A percentile compares a stretch with the other conserved stretches of the same genome.
Conservation (phyloP, 2,329 filamentous ascomycete genomes). For the Verruconis gallopava region DNA sequence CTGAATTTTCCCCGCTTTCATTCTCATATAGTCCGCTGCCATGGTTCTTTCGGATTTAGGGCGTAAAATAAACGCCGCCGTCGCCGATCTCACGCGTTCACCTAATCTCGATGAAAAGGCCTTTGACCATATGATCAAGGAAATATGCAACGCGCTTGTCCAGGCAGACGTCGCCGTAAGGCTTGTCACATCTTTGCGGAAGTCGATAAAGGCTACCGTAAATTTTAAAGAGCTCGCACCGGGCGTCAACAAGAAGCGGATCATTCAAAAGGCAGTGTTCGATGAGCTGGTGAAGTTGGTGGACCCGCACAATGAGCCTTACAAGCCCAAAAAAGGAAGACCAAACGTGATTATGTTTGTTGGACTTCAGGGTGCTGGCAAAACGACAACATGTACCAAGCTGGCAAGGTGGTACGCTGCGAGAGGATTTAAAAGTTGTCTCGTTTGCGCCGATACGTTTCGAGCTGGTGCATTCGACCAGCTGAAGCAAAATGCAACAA, state of each 20-base stretch:
- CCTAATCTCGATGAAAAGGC: conserved; percentile 96
- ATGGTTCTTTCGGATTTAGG: conserved; percentile 99
- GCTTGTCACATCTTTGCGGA: conserved; percentile 80
- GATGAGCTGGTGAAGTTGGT: conserved; percentile 93
- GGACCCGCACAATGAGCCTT: conserved; percentile 87
- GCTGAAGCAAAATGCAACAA: conserved; percentile 96
- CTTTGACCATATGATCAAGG: conserved; percentile 96
- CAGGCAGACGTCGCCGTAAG: conserved; percentile 96
- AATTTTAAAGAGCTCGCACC: conserved; percentile 90
- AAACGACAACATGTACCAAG: conserved; percentile 97
- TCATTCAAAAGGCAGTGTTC: conserved; percentile 95
- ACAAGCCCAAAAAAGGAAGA: conserved; percentile 93
- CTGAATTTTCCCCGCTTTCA: neutral
- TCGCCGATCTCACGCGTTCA: conserved; percentile 83
- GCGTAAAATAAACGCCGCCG: conserved; percentile 93
- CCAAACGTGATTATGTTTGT: conserved; percentile 99
- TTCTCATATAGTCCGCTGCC: conserved; percentile 17
- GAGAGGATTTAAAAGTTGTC: conserved; percentile 78
- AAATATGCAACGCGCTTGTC: conserved; percentile 89
- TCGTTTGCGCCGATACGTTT: conserved; percentile 97
- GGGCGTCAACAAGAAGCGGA: conserved; percentile 91
- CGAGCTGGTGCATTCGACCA: conserved; percentile 97
- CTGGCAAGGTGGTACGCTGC: conserved; percentile 89
- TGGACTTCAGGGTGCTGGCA: conserved; percentile 90
- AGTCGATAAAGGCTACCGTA: conserved; percentile 79